Conservation (phyloP, 225 moss, liverwort and hornwort species). For the Ulota crispa region DNA sequence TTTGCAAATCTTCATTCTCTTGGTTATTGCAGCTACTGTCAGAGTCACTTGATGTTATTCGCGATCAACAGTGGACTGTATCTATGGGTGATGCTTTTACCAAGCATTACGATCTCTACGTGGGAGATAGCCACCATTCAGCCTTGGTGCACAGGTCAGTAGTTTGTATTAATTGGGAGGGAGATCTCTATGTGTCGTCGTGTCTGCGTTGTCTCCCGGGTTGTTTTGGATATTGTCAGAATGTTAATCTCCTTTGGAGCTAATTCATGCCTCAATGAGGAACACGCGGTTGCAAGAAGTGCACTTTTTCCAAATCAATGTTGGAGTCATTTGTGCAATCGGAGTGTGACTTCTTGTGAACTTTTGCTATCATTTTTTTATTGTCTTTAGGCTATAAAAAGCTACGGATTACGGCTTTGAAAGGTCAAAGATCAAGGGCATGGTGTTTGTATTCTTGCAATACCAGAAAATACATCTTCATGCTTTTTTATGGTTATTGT, state of each 20-base stretch:
- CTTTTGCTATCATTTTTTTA: background rate
- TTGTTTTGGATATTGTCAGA: constrained; percentile 18
- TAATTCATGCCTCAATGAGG: constrained; percentile 13
- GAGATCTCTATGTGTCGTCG: background rate
- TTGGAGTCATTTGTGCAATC: constrained; percentile 1
- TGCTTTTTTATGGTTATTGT: background rate
- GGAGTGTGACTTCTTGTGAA: background rate
- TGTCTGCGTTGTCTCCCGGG: constrained; percentile 2
- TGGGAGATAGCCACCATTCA: constrained; percentile 86
- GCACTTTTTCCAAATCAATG: constrained; percentile 15
- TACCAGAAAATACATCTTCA: background rate
- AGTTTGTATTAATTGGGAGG: background rate
- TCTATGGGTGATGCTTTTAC: constrained; percentile 88
- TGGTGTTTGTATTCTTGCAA: background rate
- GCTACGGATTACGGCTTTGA: background rate
- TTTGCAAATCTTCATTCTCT: constrained; percentile 15
- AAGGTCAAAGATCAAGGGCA: background rate
- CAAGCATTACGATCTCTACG: constrained; percentile 86
- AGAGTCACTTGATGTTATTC: constrained; percentile 95
- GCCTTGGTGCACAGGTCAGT: constrained; percentile 89
- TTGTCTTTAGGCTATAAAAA: background rate
- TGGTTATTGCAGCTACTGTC: constrained; percentile 77
- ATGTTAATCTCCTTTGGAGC: constrained; percentile 5
- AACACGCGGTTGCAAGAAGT: constrained; percentile 2
- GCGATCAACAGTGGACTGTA: constrained; percentile 78